A percentile compares a stretch with the other conserved stretches of the same genome.
phyloP scores from a whole-genome alignment of 2,329 filamentous ascomycete species.

The Fusarium euwallaceae region DNA sequence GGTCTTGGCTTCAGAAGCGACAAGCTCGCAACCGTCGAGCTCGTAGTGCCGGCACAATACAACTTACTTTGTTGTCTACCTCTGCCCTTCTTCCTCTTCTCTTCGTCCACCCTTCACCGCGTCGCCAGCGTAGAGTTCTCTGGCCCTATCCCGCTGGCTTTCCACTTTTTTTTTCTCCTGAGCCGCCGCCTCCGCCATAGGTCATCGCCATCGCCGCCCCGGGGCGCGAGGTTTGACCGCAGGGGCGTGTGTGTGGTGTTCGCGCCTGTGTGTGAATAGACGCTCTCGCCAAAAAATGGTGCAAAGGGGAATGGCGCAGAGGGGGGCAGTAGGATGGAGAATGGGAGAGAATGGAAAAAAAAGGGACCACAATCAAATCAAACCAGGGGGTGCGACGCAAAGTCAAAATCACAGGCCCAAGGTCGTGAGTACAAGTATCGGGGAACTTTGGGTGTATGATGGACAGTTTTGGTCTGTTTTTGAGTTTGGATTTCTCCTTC shows the following conservation, averaged over 20 bases:
- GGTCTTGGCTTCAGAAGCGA: constrained; percentile 34
- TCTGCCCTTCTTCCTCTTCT: background rate
- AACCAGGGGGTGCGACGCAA: constrained; percentile 3
- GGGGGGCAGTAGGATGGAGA: constrained; percentile 1
- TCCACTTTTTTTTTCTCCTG: constrained; percentile 27
- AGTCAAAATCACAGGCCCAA: constrained; percentile 13
- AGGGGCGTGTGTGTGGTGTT: constrained; percentile 21
- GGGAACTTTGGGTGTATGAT: constrained; percentile 27
- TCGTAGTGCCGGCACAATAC: constrained; percentile 36
- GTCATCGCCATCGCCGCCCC: constrained; percentile 30
- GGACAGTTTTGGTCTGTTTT: constrained; percentile 34
- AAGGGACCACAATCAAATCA: constrained; percentile 27
- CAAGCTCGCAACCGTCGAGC: constrained; percentile 39
- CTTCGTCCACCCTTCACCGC: constrained; percentile 31
- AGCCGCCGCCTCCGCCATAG: constrained; percentile 22
- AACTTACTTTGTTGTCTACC: constrained; percentile 19
- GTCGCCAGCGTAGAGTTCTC: constrained; percentile 23
- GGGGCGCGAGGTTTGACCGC: constrained; percentile 14
- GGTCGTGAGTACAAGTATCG: constrained; percentile 22
- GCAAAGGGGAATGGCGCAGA: constrained; percentile 10
- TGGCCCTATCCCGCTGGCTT: constrained; percentile 18
- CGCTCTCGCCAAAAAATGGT: constrained; percentile 8
- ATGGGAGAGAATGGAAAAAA: constrained; percentile 14
- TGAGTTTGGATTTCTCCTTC: constrained; percentile 33
- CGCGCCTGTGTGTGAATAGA: constrained; percentile 20